Conservation (phyloP, 1,284 basidiomycete genomes). For the Malassezia caprae region DNA sequence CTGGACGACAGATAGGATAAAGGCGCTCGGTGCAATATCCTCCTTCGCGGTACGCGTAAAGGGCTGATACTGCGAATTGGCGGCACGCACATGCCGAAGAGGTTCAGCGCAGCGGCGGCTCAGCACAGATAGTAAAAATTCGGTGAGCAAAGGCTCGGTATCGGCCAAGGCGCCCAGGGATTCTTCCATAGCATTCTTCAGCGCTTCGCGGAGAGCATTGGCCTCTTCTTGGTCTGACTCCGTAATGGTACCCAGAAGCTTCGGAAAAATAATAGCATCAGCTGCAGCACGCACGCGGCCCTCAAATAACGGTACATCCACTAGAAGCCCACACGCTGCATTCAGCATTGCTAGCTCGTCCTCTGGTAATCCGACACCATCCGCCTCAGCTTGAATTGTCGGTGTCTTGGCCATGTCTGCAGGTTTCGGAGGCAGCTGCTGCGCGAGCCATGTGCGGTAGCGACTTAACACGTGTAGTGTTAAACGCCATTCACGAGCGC, state of each 20-base stretch:
- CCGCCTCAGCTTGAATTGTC: not conserved
- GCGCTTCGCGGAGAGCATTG: not conserved
- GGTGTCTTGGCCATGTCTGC: not conserved
- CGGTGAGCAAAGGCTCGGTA: constrained; percentile 4
- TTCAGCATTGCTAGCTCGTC: not conserved
- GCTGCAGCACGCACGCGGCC: constrained; percentile 2
- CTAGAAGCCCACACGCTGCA: not conserved
- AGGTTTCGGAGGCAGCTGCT: not conserved
- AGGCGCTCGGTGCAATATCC: constrained; percentile 60
- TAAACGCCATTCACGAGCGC: constrained; percentile 36
- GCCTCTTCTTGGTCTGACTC: not conserved
- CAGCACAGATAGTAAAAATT: constrained; percentile 53
- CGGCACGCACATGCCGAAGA: constrained; percentile 72
- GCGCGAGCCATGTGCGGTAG: constrained; percentile 35
- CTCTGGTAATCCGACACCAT: not conserved
- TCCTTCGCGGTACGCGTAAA: not conserved
- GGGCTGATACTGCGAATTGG: constrained; percentile 70
- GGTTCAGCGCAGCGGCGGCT: constrained; percentile 70
- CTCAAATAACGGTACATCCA: constrained; percentile 10
- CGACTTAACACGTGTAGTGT: constrained; percentile 39
- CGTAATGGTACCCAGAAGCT: not conserved
- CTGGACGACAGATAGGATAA: constrained; percentile 67
- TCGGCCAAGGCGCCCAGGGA: constrained; percentile 7
- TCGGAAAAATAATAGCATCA: constrained; percentile 2
- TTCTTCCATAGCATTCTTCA: constrained; percentile 7